Base-by-base conservation (phyloP, 106 monocot species). In the Acorus gramineus region DNA sequence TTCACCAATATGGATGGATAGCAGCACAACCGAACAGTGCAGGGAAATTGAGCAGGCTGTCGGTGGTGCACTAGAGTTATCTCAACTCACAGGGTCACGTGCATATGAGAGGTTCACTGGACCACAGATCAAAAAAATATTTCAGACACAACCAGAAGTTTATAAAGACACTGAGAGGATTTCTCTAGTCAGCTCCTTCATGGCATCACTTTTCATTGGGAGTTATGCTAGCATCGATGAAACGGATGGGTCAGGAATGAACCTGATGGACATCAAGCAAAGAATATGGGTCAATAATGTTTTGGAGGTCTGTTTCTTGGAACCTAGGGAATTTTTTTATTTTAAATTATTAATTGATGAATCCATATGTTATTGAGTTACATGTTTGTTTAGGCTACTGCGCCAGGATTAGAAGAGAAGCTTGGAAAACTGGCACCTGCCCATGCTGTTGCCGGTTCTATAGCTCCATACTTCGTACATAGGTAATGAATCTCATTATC, bases 1-100 rank as follows among this genome's bases (percentile, higher is more conserved):
- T 10, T 91, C 90, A 46, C 96, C 96, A 45, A 72, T 96, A 67
- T 96, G 96, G 96, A 96, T 96, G 96, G 96, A 96, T 70, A 81
- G 85, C 51, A 91, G 91, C 64, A 96, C 87, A 42, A 85, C 90
- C 11, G 56, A 53, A 8, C 96, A 96, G 58, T 96, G 96, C 68
- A 91, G 87, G 75, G 96, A 91, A 49, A 79, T 96, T 48, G 96
- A 96, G 67, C 81, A 66, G 49, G 80, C 83, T 55, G 82, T 88
- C 1, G 91, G 91, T 11, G 91, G 96, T 57, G 85, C 90, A 55
- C 47, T 91, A 60, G 81, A 85, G 67, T 63, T 96, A 63, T 85
- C 96, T 6, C 81, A 78, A 68, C 78, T 96, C 65, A 87, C 96
- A 4, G 96, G 96, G 6, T 96, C 96, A 9, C 73, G 90, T 49